Evolutionary conservation across 164 flowering plant species (phyloP).

Genomic region (Malania oleifera): DNA sequence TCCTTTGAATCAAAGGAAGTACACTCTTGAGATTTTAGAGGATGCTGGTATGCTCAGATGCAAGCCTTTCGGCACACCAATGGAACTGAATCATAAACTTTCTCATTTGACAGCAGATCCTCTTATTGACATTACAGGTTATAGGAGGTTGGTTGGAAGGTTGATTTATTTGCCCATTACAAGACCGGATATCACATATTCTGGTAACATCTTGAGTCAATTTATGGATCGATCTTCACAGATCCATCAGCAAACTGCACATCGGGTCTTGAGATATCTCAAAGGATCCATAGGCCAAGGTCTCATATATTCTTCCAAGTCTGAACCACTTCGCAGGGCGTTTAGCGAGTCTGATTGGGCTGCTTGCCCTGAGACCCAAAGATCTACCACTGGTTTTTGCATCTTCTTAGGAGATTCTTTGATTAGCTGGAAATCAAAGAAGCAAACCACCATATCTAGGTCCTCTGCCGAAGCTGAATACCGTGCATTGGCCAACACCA

Average conservation of each 20-base stretch:
- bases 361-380: background rate
- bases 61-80: background rate
- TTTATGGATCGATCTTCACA: background rate
- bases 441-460: constrained; percentile 2
- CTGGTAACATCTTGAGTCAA: constrained; percentile 4
- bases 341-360: constrained; percentile 14
- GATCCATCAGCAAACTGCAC: background rate
- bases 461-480: constrained; percentile 11
- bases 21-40: background rate
- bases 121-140: background rate
- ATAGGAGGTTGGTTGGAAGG: background rate
- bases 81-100: background rate
- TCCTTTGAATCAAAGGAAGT: background rate
- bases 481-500: background rate
- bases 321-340: background rate
- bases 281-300: background rate
- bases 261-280: too few species aligned
- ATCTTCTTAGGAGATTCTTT: background rate
- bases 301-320: background rate
- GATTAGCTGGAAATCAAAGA: constrained; percentile 12
- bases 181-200: constrained; percentile 3
- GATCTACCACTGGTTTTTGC: constrained; percentile 3
- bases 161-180: constrained; percentile 9
- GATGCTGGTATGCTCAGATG: background rate
- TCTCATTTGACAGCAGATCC: background rate